Evolutionary conservation across 352 stramenopile genomes (phyloP).

Genomic region (Globisporangium rhizosaccharum): DNA sequence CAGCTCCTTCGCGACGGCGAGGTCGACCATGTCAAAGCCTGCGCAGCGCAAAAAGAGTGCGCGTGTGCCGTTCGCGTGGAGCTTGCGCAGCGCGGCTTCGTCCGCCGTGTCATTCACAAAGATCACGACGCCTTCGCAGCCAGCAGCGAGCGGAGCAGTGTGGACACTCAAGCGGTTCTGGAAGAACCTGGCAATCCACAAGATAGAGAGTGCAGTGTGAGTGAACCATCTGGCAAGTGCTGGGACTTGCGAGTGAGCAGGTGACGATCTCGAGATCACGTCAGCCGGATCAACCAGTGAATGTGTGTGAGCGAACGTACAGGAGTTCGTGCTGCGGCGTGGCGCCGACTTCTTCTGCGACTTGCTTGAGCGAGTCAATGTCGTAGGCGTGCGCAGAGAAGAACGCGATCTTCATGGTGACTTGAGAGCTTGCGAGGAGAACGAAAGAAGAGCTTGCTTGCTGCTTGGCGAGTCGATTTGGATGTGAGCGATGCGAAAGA

Average conservation of each 20-base stretch:
- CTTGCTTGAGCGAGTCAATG: conserved; percentile 44
- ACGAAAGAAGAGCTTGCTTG: neutral
- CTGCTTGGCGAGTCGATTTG: neutral
- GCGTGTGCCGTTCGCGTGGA: conserved; percentile 42
- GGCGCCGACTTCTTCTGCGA: conserved; percentile 36
- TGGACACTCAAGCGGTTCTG: conserved; percentile 38
- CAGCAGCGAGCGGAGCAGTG: conserved; percentile 45
- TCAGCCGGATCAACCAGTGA: neutral
- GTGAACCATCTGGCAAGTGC: neutral
- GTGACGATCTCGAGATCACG: no score
- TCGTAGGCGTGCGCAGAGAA: conserved; percentile 77
- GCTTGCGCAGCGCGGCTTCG: conserved; percentile 42
- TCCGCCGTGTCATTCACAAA: conserved; percentile 87
- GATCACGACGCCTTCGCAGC: conserved; percentile 63
- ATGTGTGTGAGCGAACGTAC: conserved; percentile 21
- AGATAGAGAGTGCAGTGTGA: neutral
- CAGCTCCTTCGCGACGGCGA: conserved; percentile 21
- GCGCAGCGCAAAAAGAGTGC: conserved; percentile 77
- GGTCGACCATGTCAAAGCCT: conserved; percentile 76
- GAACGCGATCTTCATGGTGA: conserved; percentile 69
- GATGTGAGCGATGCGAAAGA: neutral
- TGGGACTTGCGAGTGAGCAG: no score
- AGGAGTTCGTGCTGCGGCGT: conserved; percentile 41
- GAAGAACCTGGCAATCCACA: conserved; percentile 34
- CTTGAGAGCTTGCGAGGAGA: neutral